Base-by-base conservation (phyloP, 306 rosid species). In the Medicago lupulina region DNA sequence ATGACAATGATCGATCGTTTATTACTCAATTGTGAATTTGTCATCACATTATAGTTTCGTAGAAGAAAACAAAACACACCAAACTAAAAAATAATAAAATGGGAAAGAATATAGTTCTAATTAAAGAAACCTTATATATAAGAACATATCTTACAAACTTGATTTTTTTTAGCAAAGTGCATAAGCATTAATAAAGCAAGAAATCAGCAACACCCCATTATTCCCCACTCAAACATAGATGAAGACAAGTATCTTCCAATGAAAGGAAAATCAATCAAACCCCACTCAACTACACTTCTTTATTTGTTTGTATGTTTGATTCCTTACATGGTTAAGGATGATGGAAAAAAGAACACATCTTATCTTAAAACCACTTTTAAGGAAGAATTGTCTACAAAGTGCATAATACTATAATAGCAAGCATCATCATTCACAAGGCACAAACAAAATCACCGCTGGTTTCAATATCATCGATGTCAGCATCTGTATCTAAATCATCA, bases 361-460 rank as follows among this genome's bases (percentile, higher is more conserved):
- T 62, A 84, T 86, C 83, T 50, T 53, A 64, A 81, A 39, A 28
- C 68, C n/a, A 19, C 63, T 70, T 49, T 86, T 70, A 7, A 62
- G 77, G 19, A 34, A 83, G 78, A 68, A 19, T 71, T 72, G 63
- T 39, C 11, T 44, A 61, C 51, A 79, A 70, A 72, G 81, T 36
- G 75, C 55, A 63, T 17, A 1, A n/a, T n/a, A n/a, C n/a, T n/a
- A n/a, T n/a, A n/a, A 34, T 12, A 9, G 38, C 57, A 80, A 46
- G 23, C 67, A 72, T 58, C 63, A 58, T 6, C 62, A 65, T 39
- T 16, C 86, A 84, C 81, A 92, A 75, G 9, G 96, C 92, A 74
- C 96, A 90, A 46, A 92, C 98, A 88, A 92, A 95, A 86, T 95
- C 98, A 49, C 91, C 98, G 44, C 98, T 92, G 12, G 93, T 82